Evolutionary conservation across 108 stramenopile genomes (phyloP).

Genomic region (Skeletonema potamos): DNA sequence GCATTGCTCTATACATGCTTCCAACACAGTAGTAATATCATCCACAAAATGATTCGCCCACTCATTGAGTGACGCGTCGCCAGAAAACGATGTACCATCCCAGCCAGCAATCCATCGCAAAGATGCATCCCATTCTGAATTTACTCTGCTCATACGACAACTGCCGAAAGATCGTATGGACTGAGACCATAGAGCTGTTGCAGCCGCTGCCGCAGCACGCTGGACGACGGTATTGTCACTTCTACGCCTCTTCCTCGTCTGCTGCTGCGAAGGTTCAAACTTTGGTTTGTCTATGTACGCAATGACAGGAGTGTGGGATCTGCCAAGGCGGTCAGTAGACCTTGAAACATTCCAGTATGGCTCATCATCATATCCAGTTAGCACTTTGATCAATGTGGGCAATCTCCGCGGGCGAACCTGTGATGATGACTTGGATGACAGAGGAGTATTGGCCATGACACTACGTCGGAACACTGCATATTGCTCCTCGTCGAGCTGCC

Average conservation of each 20-base stretch:
- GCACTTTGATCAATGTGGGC: slow-evolving; percentile 44
- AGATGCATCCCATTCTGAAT: slow-evolving; percentile 47
- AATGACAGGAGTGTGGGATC: slow-evolving; percentile 12
- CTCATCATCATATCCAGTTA: slow-evolving; percentile 41
- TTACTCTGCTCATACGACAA: slow-evolving; percentile 33
- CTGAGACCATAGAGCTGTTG: slow-evolving; percentile 34
- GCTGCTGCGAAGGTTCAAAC: slow-evolving; percentile 6
- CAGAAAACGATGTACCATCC: slow-evolving; percentile 14
- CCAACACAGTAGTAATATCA: slow-evolving; percentile 31
- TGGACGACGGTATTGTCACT: slow-evolving; percentile 33
- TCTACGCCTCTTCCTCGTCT: slow-evolving; percentile 1
- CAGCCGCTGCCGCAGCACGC: slow-evolving; percentile 30
- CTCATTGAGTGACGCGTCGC: slow-evolving; percentile 12
- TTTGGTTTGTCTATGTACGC: slow-evolving; percentile 24
- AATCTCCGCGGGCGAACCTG: slow-evolving; percentile 37
- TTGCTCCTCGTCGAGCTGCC: neutral
- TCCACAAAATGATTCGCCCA: slow-evolving; percentile 33
- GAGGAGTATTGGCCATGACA: neutral
- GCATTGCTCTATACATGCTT: slow-evolving; percentile 35
- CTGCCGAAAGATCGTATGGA: slow-evolving; percentile 15
- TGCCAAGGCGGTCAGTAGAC: neutral
- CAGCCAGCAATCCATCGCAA: slow-evolving; percentile 49
- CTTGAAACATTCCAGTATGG: slow-evolving; percentile 17
- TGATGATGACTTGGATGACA: neutral
- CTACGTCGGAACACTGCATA: neutral